Base-by-base conservation (phyloP, 1,284 basidiomycete genomes). In the Trichosporon coremiiforme region DNA sequence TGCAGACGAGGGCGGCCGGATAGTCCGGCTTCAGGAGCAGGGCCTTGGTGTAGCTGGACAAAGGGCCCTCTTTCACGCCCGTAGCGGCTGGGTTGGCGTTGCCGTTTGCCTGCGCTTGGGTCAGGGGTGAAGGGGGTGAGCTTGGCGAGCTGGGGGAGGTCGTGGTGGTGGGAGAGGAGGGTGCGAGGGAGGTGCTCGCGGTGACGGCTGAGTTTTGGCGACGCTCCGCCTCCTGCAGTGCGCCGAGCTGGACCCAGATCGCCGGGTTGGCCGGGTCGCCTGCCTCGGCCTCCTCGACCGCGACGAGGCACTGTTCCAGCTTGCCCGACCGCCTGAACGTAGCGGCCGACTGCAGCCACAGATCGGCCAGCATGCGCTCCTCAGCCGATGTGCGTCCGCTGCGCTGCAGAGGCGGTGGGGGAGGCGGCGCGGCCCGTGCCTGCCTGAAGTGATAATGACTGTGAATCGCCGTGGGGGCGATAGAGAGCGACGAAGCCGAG, bases 271-370 rank as follows among this genome's bases (percentile, higher is more conserved):
- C 87, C 71, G 93, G 90, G 79, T 96, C 93, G 72, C 90, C 87
- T 5, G 91, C 89, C 81, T 99, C 96, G 0, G 96, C 97, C 83
- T 99, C 96, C 79, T 95, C 93, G 65, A 98, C 94, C 2, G 96
- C 91, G 9, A 90, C 94, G 69, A 90, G 89, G 2, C 92, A 90
- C 78, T 98, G 93, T 71, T 95, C 93, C 68, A 93, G 88, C 84
- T 95, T 95, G 10, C 92, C 92, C 64, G 91, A 86, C 69, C 96
- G 86, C 38, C 97, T 87, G 85, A 98, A 99, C 0, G 93, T 95
- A 4, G 97, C 95, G 0, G 96, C 94, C 2, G 90, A 91, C 87
- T 94, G 92, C 6, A 98, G 85, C 96, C 96, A 99, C 22, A 98
- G 85, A 75, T 94, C 89, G 68, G 91, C 92, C 68, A 98, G 85